These are phyloP conservation scores for Hortiboletus campestris DNA, from an alignment of 768 basidiomycete genomes.

Conservation along the genomic window DNA sequence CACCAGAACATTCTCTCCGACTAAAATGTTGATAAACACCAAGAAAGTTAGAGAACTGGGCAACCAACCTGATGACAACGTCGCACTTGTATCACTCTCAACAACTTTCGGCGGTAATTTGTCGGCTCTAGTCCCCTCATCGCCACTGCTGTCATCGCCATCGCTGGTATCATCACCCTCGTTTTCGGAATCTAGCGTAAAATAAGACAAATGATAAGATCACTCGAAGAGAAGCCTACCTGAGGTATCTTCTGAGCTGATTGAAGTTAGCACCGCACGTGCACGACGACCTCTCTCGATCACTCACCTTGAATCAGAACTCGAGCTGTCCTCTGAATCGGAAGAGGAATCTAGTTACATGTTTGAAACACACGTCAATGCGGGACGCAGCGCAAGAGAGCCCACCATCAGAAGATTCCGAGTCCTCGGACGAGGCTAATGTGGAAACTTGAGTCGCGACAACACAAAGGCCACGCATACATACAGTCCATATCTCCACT, in stretches of 20 bases:
- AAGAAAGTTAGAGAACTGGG: neutral
- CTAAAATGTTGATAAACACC: constrained; percentile 4
- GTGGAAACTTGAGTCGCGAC: constrained; percentile 7
- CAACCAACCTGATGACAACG: constrained; percentile 36
- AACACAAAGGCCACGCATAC: constrained; percentile 8
- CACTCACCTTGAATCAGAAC: constrained; percentile 28
- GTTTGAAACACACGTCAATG: neutral
- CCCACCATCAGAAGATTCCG: constrained; percentile 28
- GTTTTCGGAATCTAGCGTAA: constrained; percentile 16
- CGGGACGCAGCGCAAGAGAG: neutral
- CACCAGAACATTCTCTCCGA: constrained; percentile 9
- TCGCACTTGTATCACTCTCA: constrained; percentile 40
- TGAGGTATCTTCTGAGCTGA: constrained; percentile 21
- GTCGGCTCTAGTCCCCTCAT: neutral
- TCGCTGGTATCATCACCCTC: constrained; percentile 11
- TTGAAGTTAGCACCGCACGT: constrained; percentile 5
- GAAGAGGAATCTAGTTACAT: constrained; percentile 17
- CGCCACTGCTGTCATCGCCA: constrained; percentile 6
- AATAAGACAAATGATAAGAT: neutral
- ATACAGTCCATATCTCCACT: constrained; percentile 24
- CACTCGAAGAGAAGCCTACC: constrained; percentile 14
- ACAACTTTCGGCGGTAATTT: constrained; percentile 2
- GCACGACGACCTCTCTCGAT: neutral
- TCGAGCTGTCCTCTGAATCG: constrained; percentile 22
- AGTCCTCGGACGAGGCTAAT: constrained; percentile 23